Evolutionary conservation across 2,329 filamentous ascomycete genomes (phyloP).

Genomic region (Ceratocystis variospora): DNA sequence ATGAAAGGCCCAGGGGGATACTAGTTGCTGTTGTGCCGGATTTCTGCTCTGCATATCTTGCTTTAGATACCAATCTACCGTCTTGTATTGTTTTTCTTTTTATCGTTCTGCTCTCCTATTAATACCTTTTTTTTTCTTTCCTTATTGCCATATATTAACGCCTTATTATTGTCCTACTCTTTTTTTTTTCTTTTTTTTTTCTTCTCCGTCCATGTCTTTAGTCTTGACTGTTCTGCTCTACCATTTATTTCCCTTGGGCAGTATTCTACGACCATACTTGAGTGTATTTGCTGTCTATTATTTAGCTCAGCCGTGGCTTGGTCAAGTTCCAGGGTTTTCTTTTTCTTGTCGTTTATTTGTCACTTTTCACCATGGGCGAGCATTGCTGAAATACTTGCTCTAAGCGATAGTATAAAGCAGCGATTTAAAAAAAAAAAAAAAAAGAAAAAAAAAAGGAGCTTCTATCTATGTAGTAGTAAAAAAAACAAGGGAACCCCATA

Average conservation of each 20-base stretch:
- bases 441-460: too few species aligned
- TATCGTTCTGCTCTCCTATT: background rate
- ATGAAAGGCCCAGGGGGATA: background rate
- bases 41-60: conserved; percentile 8
- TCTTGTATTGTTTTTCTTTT: conserved; percentile 6
- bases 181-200: background rate
- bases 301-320: background rate
- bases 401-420: too few species aligned
- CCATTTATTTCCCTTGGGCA: background rate
- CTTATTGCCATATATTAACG: background rate
- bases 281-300: background rate
- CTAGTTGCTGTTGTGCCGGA: background rate
- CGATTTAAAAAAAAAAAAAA: too few species aligned
- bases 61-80: conserved; percentile 16
- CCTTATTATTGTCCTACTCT: background rate
- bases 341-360: background rate
- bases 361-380: too few species aligned
- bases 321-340: background rate
- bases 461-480: too few species aligned
- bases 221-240: background rate
- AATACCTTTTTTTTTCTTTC: conserved; percentile 2
- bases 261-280: background rate
- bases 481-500: too few species aligned
- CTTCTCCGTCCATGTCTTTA: background rate
- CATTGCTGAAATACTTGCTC: too few species aligned